These are phyloP conservation scores for Rhodofomes roseus DNA, from an alignment of 1,284 basidiomycete species.

Conservation along the genomic window DNA sequence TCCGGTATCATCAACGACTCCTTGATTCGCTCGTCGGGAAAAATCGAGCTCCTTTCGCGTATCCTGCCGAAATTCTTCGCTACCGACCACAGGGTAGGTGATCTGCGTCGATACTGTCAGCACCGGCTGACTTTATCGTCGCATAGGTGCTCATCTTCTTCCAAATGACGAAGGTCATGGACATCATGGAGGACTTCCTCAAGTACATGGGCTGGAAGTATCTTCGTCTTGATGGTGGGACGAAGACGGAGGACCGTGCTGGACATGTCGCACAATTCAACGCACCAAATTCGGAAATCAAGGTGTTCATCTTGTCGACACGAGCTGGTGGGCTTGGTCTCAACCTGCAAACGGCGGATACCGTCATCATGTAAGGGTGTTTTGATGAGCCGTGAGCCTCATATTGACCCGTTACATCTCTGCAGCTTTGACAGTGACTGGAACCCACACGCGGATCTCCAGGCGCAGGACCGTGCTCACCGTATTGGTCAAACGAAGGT, in stretches of 20 bases:
- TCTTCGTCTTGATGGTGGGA: conserved; percentile 95
- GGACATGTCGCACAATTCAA: conserved; percentile 91
- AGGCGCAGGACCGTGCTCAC: conserved; percentile 99
- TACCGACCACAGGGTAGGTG: conserved; percentile 83
- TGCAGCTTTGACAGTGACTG: conserved; percentile 86
- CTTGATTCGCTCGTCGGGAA: conserved; percentile 86
- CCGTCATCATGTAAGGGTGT: conserved; percentile 90
- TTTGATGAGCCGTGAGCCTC: conserved; percentile 3
- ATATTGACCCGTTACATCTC: background rate
- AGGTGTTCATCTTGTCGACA: conserved; percentile 95
- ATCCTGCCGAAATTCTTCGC: conserved; percentile 94
- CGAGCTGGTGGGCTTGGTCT: conserved; percentile 97
- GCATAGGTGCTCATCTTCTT: conserved; percentile 94
- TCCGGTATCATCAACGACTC: conserved; percentile 81
- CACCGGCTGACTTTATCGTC: background rate
- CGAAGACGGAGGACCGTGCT: conserved; percentile 97
- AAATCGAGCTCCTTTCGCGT: conserved; percentile 93
- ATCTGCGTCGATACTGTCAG: background rate
- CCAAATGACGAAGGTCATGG: conserved; percentile 99
- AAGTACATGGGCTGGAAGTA: conserved; percentile 89
- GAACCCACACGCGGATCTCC: conserved; percentile 98
- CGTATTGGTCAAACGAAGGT: conserved; percentile 99
- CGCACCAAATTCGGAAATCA: conserved; percentile 84
- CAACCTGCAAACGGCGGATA: conserved; percentile 98
- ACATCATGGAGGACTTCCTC: conserved; percentile 98